Evolutionary conservation across 2,329 filamentous ascomycete species (phyloP).

Genomic region (Orbilia ellipsospora): DNA sequence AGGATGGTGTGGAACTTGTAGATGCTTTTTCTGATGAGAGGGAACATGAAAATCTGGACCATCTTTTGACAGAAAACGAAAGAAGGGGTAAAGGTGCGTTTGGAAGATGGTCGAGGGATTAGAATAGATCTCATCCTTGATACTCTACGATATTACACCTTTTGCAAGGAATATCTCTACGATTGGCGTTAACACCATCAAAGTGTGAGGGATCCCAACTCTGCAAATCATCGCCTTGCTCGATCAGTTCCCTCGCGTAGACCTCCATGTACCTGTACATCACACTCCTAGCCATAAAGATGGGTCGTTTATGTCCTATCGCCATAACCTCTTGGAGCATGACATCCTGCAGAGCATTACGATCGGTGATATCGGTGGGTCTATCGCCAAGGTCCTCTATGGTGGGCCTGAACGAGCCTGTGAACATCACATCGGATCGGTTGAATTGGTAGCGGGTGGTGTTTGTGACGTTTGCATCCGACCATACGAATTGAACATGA

Average conservation of each 20-base stretch:
- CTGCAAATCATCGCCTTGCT: too few species aligned
- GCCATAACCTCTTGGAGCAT: not conserved
- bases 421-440: too few species aligned
- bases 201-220: too few species aligned
- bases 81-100: constrained; percentile 19
- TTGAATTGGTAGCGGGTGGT: not conserved
- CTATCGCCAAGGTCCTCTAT: constrained; percentile 25
- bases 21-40: constrained; percentile 23
- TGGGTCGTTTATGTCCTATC: too few species aligned
- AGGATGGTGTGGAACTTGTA: constrained; percentile 41
- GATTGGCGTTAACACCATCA: too few species aligned
- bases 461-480: not conserved
- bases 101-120: constrained; percentile 31
- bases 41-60: constrained; percentile 18
- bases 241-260: too few species aligned
- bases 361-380: constrained; percentile 17
- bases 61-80: constrained; percentile 26
- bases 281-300: too few species aligned
- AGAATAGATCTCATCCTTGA: not conserved
- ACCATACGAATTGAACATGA: not conserved
- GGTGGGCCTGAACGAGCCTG: not conserved
- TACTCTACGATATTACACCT: too few species aligned
- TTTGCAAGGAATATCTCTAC: too few species aligned
- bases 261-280: too few species aligned
- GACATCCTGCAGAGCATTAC: constrained; percentile 12